A percentile compares a stretch with the other conserved stretches of the same genome.
Conservation (phyloP, 1,284 basidiomycete genomes). For the Cryptococcus hybrid region DNA sequence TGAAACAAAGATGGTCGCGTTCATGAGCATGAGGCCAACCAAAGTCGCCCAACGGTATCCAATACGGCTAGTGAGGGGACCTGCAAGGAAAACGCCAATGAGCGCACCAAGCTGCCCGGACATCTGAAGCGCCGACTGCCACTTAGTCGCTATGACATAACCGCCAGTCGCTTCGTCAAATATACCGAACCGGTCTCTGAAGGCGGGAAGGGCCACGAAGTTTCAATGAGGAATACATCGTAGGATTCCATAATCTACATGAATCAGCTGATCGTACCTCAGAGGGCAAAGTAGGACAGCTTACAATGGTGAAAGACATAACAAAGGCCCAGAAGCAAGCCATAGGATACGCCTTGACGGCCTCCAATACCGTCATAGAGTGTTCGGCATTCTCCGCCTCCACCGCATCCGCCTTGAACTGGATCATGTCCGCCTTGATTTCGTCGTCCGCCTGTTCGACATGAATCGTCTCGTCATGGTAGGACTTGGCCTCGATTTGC, state of each 20-base stretch:
- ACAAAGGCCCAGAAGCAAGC: slow-evolving; percentile 29
- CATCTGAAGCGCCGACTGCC: slow-evolving; percentile 33
- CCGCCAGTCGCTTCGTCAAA: slow-evolving; percentile 6
- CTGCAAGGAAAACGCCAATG: slow-evolving; percentile 41
- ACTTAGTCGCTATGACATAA: slow-evolving; percentile 27
- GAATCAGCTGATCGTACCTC: not conserved
- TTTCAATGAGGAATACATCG: slow-evolving; percentile 36
- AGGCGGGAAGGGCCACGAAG: slow-evolving; percentile 25
- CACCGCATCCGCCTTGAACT: slow-evolving; percentile 18
- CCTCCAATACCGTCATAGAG: slow-evolving; percentile 21
- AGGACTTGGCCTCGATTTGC: too few species aligned
- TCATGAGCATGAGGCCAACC: slow-evolving; percentile 21
- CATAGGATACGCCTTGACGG: slow-evolving; percentile 27
- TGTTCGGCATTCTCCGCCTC: slow-evolving; percentile 22
- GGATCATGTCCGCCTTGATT: not conserved
- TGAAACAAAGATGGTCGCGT: slow-evolving; percentile 21
- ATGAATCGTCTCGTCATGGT: too few species aligned
- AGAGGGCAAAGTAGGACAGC: slow-evolving; percentile 1
- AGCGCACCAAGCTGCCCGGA: slow-evolving; percentile 35
- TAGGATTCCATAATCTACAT: slow-evolving; percentile 34
- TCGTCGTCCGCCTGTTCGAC: too few species aligned
- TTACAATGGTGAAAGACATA: slow-evolving; percentile 25
- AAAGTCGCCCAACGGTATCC: slow-evolving; percentile 38
- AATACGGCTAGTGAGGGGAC: slow-evolving; percentile 31
- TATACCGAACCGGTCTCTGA: slow-evolving; percentile 17